Base-by-base conservation (phyloP, 352 stramenopile species). In the Phytophthora cactorum region DNA sequence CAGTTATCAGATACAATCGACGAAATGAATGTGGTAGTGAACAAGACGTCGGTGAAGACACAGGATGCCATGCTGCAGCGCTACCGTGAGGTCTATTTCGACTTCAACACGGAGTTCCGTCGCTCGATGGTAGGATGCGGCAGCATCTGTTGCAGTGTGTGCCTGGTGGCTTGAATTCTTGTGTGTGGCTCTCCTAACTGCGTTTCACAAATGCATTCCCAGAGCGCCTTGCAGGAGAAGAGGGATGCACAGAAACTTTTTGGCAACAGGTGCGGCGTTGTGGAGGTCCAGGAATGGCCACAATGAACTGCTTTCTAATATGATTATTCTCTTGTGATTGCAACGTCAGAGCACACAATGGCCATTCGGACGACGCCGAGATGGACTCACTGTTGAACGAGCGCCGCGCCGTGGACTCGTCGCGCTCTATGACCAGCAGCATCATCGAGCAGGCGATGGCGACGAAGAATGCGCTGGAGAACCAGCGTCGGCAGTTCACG, bases 21-120 rank as follows among this genome's bases (percentile, higher is more conserved):
- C 46, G 87, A 92, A 55, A 95, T 95, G 89, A 93, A 78, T 64
- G 53, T 78, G n/a, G 79, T 85, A 44, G 79, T 86, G 45, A 89
- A 86, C 58, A 80, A 75, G 39, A 92, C 87, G 53, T 81, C 79
- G 11, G 77, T 82, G 22, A 96, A 94, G 63, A 83, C 85, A 36
- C 89, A 96, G 60, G 89, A 96, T 56, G 90, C 90, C 4, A 75
- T 98, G 49, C 76, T 98, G 36, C 96, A 98, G 76, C 86, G 96
- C 44, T 99, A 99, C 75, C 89, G 95, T 28, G 96, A 98, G 76
- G 90, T 98, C 54, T 88, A 98, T 47, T 98, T 98, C 65, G 95
- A 99, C 78, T 97, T 97, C 38, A 96, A 93, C 38, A 96, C 89
- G 25, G 95, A 99, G 74, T 99, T 98, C 72, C 89, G 97, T 70